phyloP scores from a whole-genome alignment of 306 rosid species.

The Medicago lupulina region DNA sequence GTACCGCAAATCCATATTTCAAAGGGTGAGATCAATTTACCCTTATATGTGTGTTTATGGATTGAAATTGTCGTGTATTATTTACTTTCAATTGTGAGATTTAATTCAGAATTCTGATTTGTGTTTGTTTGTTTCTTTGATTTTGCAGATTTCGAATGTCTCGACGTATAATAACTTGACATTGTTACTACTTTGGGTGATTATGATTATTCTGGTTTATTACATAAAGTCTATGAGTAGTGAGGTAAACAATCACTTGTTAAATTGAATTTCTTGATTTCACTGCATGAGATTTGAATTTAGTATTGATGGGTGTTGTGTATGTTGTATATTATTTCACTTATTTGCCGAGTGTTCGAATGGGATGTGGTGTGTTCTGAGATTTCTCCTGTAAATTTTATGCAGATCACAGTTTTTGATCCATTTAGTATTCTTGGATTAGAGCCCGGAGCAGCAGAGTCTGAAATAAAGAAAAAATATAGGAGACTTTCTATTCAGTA shows the following conservation, averaged over 20 bases:
- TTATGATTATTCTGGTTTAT: constrained; percentile 83
- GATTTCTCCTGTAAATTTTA: constrained; percentile 12
- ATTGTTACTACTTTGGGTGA: constrained; percentile 79
- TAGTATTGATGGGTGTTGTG: constrained; percentile 29
- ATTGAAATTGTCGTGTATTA: neutral
- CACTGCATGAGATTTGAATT: constrained; percentile 17
- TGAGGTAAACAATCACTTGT: constrained; percentile 66
- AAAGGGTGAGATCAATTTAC: constrained; percentile 63
- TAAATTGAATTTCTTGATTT: constrained; percentile 20
- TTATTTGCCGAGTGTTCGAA: constrained; percentile 19
- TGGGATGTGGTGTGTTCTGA: constrained; percentile 31
- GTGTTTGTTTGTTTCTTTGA: constrained; percentile 6
- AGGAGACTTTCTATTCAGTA: constrained; percentile 86
- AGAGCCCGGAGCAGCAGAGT: constrained; percentile 75
- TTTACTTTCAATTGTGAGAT: neutral
- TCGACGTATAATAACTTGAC: constrained; percentile 85
- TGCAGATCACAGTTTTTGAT: constrained; percentile 86
- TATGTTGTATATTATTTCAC: constrained; percentile 25
- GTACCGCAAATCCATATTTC: constrained; percentile 84
- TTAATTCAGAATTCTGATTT: neutral
- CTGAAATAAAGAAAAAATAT: constrained; percentile 86
- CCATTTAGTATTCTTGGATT: constrained; percentile 89
- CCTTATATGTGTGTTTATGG: neutral
- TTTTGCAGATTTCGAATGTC: constrained; percentile 85
- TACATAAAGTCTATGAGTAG: constrained; percentile 83